Evolutionary conservation across 805 yeast genomes (phyloP).

Genomic region (Myxozyma neotropica): DNA sequence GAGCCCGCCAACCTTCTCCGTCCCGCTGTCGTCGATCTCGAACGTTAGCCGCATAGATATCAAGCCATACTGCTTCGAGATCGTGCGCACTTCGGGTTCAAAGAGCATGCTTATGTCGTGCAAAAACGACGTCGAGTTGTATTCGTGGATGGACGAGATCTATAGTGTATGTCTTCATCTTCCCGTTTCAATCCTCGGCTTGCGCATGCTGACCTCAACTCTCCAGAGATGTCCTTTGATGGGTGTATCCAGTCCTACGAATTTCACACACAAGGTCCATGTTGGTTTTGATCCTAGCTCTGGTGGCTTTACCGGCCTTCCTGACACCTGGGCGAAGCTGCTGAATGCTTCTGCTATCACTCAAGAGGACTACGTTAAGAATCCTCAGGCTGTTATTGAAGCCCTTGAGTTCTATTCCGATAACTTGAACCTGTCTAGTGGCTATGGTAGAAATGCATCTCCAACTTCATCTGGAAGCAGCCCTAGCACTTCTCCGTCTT

Average conservation of each 20-base stretch:
- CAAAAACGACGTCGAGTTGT: slow-evolving; percentile 75
- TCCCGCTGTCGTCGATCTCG: slow-evolving; percentile 58
- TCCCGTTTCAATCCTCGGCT: neutral
- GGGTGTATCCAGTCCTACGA: slow-evolving; percentile 85
- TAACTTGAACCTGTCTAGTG: slow-evolving; percentile 36
- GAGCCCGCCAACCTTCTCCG: slow-evolving; percentile 15
- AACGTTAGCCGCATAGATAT: slow-evolving; percentile 68
- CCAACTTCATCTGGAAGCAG: slow-evolving; percentile 20
- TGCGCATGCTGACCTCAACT: neutral
- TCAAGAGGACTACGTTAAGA: slow-evolving; percentile 80
- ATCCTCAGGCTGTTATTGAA: slow-evolving; percentile 93
- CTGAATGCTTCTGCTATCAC: slow-evolving; percentile 86
- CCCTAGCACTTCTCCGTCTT: slow-evolving; percentile 3
- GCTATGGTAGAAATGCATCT: slow-evolving; percentile 19
- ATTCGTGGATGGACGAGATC: slow-evolving; percentile 90
- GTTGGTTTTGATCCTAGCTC: slow-evolving; percentile 85
- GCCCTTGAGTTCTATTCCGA: slow-evolving; percentile 74
- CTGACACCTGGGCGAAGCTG: slow-evolving; percentile 87
- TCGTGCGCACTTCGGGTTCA: slow-evolving; percentile 48
- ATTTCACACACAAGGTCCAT: slow-evolving; percentile 93
- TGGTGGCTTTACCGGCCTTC: slow-evolving; percentile 89
- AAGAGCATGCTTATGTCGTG: slow-evolving; percentile 71
- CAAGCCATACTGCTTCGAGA: slow-evolving; percentile 80
- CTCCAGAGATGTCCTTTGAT: slow-evolving; percentile 43
- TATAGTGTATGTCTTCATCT: slow-evolving; percentile 41